Percentiles rank a stretch among this genome's conserved stretches.
These are phyloP conservation scores for Dissophora globulifera DNA, from an alignment of 192 early-diverging fungal genomes.

Conservation along the genomic window DNA sequence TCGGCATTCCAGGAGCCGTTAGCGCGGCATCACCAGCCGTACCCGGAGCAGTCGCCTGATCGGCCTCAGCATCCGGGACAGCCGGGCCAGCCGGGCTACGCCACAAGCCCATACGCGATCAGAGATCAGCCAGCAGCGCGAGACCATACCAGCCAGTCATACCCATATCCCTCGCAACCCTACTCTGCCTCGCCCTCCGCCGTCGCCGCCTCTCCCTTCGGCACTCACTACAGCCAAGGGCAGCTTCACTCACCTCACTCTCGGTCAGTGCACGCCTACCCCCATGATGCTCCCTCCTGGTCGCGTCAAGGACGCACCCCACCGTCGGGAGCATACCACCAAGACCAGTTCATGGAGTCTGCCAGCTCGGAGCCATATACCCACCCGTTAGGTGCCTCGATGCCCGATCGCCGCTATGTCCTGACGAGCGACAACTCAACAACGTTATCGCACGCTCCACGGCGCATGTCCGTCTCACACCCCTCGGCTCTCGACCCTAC, in stretches of 20 bases:
- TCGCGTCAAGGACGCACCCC: background rate
- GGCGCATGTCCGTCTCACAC: slow-evolving; percentile 3
- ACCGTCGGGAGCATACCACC: background rate
- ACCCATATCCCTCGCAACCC: background rate
- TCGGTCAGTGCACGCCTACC: background rate
- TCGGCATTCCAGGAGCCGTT: no score
- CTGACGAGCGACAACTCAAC: slow-evolving; percentile 24
- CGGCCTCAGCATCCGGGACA: no score
- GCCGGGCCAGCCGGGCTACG: no score
- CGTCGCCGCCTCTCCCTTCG: background rate
- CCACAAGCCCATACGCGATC: no score
- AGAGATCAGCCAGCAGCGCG: no score
- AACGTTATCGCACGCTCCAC: background rate
- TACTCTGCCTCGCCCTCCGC: no score
- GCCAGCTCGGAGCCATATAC: background rate
- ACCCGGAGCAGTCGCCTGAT: no score
- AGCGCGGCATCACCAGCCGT: no score
- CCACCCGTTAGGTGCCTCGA: background rate
- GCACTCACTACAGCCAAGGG: background rate
- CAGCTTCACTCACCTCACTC: slow-evolving; percentile 2
- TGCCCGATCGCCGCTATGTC: slow-evolving; percentile 35
- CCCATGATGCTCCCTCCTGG: background rate
- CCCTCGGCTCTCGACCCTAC: slow-evolving; percentile 1
- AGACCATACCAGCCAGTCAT: slow-evolving; percentile 1
- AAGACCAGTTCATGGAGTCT: slow-evolving; percentile 3